Conservation (phyloP, 768 basidiomycete genomes). For the Mycena indigotica region DNA sequence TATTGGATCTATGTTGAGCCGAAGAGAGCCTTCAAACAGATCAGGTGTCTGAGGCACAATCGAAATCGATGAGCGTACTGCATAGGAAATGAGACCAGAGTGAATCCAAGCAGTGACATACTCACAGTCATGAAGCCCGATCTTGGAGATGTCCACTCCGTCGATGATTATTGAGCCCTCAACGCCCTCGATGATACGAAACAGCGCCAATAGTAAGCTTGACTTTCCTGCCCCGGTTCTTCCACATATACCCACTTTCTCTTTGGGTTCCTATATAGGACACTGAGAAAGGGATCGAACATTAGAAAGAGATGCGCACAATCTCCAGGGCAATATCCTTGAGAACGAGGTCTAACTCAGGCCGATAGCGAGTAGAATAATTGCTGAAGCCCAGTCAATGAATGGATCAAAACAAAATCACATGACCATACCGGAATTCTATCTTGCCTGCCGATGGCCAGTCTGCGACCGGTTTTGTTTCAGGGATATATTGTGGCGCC, state of each 20-base stretch:
- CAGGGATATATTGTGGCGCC: constrained; percentile 70
- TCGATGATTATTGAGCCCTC: constrained; percentile 73
- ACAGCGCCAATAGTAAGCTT: constrained; percentile 68
- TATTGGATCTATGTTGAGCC: constrained; percentile 90
- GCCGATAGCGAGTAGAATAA: constrained; percentile 79
- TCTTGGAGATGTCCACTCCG: constrained; percentile 71
- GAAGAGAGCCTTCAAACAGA: constrained; percentile 70
- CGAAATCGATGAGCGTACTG: constrained; percentile 77
- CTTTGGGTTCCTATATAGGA: constrained; percentile 60
- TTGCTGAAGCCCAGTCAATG: constrained; percentile 39
- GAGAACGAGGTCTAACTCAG: constrained; percentile 79
- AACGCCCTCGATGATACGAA: constrained; percentile 75
- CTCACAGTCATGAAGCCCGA: constrained; percentile 75
- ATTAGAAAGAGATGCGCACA: constrained; percentile 47
- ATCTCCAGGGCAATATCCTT: constrained; percentile 72
- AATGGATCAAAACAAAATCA: not conserved
- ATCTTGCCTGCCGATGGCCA: constrained; percentile 82
- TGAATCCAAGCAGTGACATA: constrained; percentile 14
- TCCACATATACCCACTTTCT: constrained; percentile 90
- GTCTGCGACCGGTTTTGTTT: constrained; percentile 47
- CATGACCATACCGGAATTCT: constrained; percentile 63
- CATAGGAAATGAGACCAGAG: constrained; percentile 26
- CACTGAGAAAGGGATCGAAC: not conserved
- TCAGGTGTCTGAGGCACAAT: constrained; percentile 85
- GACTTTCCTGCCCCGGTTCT: constrained; percentile 59